A percentile compares a stretch with the other conserved stretches of the same genome.
Evolutionary conservation across 345 rosid species (phyloP).

Genomic region (Gossypium raimondii): DNA sequence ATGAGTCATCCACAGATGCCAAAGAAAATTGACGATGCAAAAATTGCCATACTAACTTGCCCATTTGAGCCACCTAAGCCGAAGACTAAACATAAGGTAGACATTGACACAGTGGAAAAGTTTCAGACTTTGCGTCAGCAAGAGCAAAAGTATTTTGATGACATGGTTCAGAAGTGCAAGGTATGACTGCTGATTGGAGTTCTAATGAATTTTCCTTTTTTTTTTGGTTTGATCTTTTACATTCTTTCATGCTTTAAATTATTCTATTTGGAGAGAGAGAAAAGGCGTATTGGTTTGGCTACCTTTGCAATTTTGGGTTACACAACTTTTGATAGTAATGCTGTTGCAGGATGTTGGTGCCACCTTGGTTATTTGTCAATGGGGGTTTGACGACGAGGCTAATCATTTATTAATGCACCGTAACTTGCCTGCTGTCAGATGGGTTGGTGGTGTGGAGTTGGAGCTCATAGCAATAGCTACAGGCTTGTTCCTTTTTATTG

Average conservation of each 20-base stretch:
- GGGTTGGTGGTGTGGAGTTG: constrained; percentile 99
- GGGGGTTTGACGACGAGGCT: constrained; percentile 99
- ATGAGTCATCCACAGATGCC: constrained; percentile 99
- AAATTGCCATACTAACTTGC: constrained; percentile 90
- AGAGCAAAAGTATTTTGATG: constrained; percentile 87
- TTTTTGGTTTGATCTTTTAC: not conserved
- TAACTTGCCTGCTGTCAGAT: constrained; percentile 93
- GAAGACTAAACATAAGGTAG: constrained; percentile 98
- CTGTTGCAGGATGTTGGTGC: constrained; percentile 88
- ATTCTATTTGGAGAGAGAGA: not conserved
- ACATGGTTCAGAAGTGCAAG: constrained; percentile 97
- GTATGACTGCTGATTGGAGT: constrained; percentile 25
- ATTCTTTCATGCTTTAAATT: not conserved
- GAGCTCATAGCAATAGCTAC: constrained; percentile 96
- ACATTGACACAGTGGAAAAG: constrained; percentile 92
- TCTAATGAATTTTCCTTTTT: not conserved
- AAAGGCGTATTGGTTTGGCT: not conserved
- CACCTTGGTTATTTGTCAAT: constrained; percentile 92
- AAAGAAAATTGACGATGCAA: constrained; percentile 74
- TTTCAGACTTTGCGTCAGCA: constrained; percentile 83
- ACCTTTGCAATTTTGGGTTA: constrained; percentile 6
- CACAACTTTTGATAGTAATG: not conserved
- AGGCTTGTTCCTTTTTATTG: constrained; percentile 35
- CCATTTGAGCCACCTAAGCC: constrained; percentile 98
- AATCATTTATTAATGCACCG: constrained; percentile 91